Percentiles rank a stretch among this genome's conserved stretches.
These are phyloP conservation scores for Trichosporon inkin DNA, from an alignment of 1,284 basidiomycete species.

Conservation along the genomic window DNA sequence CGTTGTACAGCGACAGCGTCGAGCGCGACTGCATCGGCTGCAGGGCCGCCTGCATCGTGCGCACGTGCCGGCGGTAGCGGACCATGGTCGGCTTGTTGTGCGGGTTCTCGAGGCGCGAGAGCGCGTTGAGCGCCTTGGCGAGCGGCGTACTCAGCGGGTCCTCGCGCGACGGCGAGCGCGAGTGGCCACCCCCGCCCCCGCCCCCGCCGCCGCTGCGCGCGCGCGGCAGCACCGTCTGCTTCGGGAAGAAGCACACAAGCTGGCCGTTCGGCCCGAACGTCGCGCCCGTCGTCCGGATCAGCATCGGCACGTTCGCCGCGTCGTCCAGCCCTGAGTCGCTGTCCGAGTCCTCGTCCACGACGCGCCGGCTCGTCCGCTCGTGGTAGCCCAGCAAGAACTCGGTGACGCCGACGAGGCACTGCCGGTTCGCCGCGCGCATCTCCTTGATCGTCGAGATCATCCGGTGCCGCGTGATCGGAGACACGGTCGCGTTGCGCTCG, in stretches of 20 bases:
- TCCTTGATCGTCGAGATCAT: slow-evolving; percentile 69
- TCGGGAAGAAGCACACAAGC: slow-evolving; percentile 78
- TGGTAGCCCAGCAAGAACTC: slow-evolving; percentile 66
- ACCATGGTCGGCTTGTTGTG: slow-evolving; percentile 21
- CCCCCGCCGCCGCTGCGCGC: slow-evolving; percentile 26
- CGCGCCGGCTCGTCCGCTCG: slow-evolving; percentile 36
- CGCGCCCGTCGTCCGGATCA: slow-evolving; percentile 45
- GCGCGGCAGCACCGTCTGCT: slow-evolving; percentile 41
- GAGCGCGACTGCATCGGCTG: slow-evolving; percentile 42
- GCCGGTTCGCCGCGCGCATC: slow-evolving; percentile 64
- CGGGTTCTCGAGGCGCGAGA: slow-evolving; percentile 40
- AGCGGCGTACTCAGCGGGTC: slow-evolving; percentile 32
- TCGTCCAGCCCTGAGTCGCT: slow-evolving; percentile 36
- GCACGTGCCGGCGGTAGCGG: slow-evolving; percentile 17
- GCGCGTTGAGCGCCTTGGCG: slow-evolving; percentile 41
- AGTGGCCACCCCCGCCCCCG: too few species aligned
- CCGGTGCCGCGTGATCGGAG: slow-evolving; percentile 66
- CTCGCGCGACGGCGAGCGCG: slow-evolving; percentile 39
- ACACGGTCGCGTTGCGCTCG: slow-evolving; percentile 74
- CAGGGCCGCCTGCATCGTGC: slow-evolving; percentile 14
- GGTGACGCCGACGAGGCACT: slow-evolving; percentile 76
- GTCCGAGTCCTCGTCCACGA: slow-evolving; percentile 44
- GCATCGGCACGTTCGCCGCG: slow-evolving; percentile 40
- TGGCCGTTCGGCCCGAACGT: slow-evolving; percentile 81
- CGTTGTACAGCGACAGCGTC: slow-evolving; percentile 62